Percentiles rank a stretch among this genome's conserved stretches.
These are phyloP conservation scores for Lactarius psammicola DNA, from an alignment of 768 basidiomycete genomes.

Conservation along the genomic window DNA sequence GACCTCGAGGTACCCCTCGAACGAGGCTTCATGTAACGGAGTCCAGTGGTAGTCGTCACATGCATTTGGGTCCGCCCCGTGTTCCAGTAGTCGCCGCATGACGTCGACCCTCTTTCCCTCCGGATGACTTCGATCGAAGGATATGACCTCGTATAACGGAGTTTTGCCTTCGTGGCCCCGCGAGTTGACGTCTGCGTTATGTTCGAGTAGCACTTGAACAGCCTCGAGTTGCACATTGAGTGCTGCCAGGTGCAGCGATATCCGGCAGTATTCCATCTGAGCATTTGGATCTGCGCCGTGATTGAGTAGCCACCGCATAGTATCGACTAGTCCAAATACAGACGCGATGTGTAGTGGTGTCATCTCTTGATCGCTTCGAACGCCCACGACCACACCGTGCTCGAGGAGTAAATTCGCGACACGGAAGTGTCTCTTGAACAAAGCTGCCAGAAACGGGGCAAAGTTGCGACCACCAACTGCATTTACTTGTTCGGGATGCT, in stretches of 20 bases:
- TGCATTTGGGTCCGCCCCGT: too few species aligned
- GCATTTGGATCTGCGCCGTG: neutral
- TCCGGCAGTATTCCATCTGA: rapidly evolving
- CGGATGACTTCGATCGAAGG: too few species aligned
- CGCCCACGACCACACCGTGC: neutral
- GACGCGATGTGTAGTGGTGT: neutral
- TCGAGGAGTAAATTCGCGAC: neutral
- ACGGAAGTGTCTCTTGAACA: neutral
- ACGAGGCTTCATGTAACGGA: too few species aligned
- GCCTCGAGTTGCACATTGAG: neutral
- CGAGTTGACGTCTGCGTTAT: neutral
- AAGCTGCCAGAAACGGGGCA: neutral
- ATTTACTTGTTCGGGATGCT: neutral
- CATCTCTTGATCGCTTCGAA: too few species aligned
- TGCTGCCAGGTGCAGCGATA: neutral
- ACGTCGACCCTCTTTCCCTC: too few species aligned
- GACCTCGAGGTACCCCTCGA: too few species aligned
- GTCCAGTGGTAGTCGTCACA: too few species aligned
- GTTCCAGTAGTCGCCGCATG: too few species aligned
- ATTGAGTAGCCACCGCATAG: neutral
- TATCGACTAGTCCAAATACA: neutral
- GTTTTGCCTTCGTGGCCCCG: neutral
- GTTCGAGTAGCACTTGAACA: neutral
- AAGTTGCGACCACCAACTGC: neutral
- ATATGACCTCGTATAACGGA: too few species aligned